These are phyloP conservation scores for Malassezia pachydermatis DNA, from an alignment of 1,284 basidiomycete species.

Conservation along the genomic window DNA sequence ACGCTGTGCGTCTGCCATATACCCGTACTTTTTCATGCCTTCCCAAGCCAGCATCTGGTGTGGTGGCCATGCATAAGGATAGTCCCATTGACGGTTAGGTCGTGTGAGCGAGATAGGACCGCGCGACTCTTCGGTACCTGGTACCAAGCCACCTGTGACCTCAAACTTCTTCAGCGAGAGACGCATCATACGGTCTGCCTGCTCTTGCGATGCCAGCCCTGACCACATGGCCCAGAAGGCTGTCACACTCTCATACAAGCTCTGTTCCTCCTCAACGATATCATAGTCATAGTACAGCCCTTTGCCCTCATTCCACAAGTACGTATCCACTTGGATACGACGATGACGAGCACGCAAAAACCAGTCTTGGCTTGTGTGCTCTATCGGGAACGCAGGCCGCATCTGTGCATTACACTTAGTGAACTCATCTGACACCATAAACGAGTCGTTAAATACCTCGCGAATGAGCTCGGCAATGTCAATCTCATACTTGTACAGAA, in stretches of 20 bases:
- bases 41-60: conserved; percentile 71
- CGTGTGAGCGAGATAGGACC: conserved; percentile 88
- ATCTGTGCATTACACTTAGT: no score
- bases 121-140: conserved; percentile 90
- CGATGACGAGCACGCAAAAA: conserved; percentile 40
- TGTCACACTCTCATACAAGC: conserved; percentile 87
- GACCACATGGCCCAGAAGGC: conserved; percentile 95
- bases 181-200: conserved; percentile 80
- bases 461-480: conserved; percentile 60
- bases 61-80: conserved; percentile 65
- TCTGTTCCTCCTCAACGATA: conserved; percentile 76
- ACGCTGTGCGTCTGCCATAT: conserved; percentile 81
- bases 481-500: conserved; percentile 58
- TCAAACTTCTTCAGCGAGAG: conserved; percentile 87
- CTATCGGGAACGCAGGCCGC: no score
- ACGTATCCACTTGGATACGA: conserved; percentile 71
- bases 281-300: conserved; percentile 94
- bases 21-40: conserved; percentile 88
- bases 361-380: conserved; percentile 40
- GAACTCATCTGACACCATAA: conserved; percentile 86
- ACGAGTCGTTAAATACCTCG: conserved; percentile 81
- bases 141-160: conserved; percentile 85
- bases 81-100: conserved; percentile 94
- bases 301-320: conserved; percentile 92
- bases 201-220: conserved; percentile 85